A percentile compares a stretch with the other conserved stretches of the same genome.
Conservation (phyloP, 139 green algal species). For the Chlamydomonas sphaeroides region DNA sequence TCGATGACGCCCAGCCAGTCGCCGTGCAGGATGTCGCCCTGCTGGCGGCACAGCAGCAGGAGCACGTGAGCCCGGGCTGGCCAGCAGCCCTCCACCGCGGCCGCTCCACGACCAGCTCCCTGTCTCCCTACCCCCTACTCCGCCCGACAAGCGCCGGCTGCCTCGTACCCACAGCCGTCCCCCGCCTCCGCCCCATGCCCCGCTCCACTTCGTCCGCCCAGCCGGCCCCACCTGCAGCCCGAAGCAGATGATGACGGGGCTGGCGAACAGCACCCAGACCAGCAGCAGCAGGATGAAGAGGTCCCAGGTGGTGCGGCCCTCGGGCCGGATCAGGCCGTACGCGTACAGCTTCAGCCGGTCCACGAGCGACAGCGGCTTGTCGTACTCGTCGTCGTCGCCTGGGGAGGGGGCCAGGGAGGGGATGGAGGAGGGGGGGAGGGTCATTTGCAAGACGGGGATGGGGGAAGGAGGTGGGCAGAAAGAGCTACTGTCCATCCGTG, state of each 20-base stretch:
- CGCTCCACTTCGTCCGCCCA: neutral
- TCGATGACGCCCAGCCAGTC: constrained; percentile 50
- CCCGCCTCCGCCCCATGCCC: no score
- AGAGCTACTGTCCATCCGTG: no score
- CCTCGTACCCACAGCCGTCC: no score
- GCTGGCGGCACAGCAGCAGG: no score
- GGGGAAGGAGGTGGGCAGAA: no score
- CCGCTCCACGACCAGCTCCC: no score
- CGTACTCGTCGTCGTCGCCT: constrained; percentile 35
- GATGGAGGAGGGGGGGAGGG: neutral
- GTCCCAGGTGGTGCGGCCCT: constrained; percentile 57
- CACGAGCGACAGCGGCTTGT: neutral
- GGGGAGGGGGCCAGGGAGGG: neutral
- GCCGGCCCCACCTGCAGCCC: constrained; percentile 36
- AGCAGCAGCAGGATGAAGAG: constrained; percentile 58
- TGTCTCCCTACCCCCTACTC: no score
- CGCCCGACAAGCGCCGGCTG: no score
- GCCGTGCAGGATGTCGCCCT: constrained; percentile 32
- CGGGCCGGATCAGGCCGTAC: constrained; percentile 45
- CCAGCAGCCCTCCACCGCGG: no score
- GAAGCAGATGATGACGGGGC: constrained; percentile 61
- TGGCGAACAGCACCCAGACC: constrained; percentile 56
- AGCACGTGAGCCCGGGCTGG: no score
- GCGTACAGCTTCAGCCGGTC: constrained; percentile 26
- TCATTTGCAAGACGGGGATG: no score